Percentiles rank a stretch among this genome's conserved stretches.
These are phyloP conservation scores for Aspergillus japonicus DNA, from an alignment of 2,329 filamentous ascomycete genomes.

Conservation along the genomic window DNA sequence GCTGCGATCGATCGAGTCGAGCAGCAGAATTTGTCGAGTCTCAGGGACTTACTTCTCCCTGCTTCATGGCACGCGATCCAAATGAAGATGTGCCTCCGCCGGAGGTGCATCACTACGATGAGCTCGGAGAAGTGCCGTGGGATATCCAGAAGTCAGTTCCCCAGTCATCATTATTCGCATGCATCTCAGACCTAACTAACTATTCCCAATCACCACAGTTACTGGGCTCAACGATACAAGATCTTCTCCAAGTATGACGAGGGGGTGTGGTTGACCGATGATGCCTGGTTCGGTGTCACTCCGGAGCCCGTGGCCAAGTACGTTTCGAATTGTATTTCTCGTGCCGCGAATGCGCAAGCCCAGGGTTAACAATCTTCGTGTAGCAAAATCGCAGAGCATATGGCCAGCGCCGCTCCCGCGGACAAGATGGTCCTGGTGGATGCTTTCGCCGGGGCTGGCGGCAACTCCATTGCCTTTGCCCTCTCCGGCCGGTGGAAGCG, in stretches of 20 bases:
- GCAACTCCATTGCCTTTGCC: conserved; percentile 94
- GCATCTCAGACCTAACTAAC: conserved; percentile 8
- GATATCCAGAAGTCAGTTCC: conserved; percentile 74
- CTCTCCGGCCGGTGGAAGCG: conserved; percentile 73
- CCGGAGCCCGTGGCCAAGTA: conserved; percentile 77
- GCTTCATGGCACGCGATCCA: conserved; percentile 28
- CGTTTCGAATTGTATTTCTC: conserved; percentile 50
- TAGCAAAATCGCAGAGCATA: conserved; percentile 73
- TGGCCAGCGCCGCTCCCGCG: conserved; percentile 56
- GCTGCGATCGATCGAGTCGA: neutral
- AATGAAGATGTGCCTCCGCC: conserved; percentile 33
- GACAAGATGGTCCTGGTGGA: conserved; percentile 73
- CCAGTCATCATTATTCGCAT: neutral
- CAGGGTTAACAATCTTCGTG: neutral
- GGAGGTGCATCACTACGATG: conserved; percentile 67
- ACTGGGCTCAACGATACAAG: conserved; percentile 83
- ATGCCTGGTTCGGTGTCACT: conserved; percentile 96
- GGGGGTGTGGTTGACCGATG: conserved; percentile 85
- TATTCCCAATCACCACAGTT: conserved; percentile 53
- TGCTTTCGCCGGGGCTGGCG: conserved; percentile 86
- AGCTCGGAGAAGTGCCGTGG: conserved; percentile 69
- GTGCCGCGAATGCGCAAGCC: no score
- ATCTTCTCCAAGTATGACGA: conserved; percentile 87
- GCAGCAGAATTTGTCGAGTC: neutral
- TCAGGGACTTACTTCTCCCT: neutral